These are phyloP conservation scores for Mastigamoeba balamuthi DNA, from an alignment of 78 protist genomes.

Conservation along the genomic window DNA sequence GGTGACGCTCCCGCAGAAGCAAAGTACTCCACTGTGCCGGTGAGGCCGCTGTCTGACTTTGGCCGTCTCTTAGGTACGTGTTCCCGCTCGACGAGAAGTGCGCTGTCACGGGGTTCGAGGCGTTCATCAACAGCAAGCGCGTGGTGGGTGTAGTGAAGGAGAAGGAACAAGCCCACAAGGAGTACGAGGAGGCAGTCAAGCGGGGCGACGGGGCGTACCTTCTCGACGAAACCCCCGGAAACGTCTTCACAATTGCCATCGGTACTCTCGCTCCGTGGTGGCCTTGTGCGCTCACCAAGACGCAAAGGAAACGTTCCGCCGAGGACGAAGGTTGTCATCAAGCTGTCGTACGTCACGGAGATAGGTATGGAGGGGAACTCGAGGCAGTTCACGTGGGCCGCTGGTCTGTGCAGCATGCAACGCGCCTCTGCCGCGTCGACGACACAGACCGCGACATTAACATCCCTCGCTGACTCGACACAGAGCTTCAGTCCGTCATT, in stretches of 20 bases:
- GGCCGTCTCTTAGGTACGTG: too few species aligned
- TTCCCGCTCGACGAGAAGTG: conserved; percentile 74
- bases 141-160: conserved; percentile 64
- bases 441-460: too few species aligned
- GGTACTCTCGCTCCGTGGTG: too few species aligned
- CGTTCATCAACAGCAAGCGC: conserved; percentile 56
- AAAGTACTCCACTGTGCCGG: too few species aligned
- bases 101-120: conserved; percentile 78
- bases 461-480: too few species aligned
- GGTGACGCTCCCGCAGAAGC: conserved; percentile 29
- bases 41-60: too few species aligned
- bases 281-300: too few species aligned
- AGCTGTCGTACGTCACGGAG: conserved; percentile 55
- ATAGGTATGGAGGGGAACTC: too few species aligned
- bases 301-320: conserved; percentile 75
- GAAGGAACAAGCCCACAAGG: conserved; percentile 64
- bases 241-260: conserved; percentile 58
- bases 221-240: conserved; percentile 54
- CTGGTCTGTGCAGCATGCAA: too few species aligned
- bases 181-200: conserved; percentile 35
- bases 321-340: conserved; percentile 12
- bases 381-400: too few species aligned
- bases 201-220: conserved; percentile 65
- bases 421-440: too few species aligned
- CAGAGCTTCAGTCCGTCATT: too few species aligned